These are phyloP conservation scores for Astrephomene gubernaculifera DNA, from an alignment of 139 green algal genomes.

Conservation along the genomic window DNA sequence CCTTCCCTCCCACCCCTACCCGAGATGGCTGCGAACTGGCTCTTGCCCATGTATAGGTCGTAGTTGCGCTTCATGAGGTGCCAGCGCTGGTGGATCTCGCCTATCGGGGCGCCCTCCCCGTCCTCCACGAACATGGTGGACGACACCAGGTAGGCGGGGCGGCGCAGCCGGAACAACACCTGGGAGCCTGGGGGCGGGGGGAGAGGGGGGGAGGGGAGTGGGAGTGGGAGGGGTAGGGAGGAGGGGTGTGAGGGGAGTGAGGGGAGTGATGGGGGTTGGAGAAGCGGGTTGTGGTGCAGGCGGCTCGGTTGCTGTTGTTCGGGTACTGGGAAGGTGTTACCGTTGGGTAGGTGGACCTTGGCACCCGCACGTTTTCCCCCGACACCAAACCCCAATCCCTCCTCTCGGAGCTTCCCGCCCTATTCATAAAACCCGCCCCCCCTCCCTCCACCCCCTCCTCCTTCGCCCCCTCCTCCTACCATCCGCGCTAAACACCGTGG, in stretches of 20 bases:
- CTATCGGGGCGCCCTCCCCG: slow-evolving; percentile 45
- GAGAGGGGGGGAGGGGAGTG: background rate
- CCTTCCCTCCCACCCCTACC: background rate
- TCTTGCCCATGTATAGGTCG: slow-evolving; percentile 82
- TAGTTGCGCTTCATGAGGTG: slow-evolving; percentile 83
- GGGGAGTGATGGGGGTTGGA: background rate
- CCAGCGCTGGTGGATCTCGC: slow-evolving; percentile 88
- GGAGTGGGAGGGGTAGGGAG: background rate
- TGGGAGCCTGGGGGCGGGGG: slow-evolving; percentile 44
- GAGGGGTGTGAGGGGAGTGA: background rate
- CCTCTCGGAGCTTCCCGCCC: background rate
- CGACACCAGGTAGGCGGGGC: slow-evolving; percentile 87
- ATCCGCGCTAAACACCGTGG: slow-evolving; percentile 82
- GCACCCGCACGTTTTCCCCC: background rate
- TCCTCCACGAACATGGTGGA: slow-evolving; percentile 71
- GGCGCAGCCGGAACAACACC: slow-evolving; percentile 81
- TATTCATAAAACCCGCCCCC: too few relatives aligned
- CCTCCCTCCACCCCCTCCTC: background rate
- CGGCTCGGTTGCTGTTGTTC: too few relatives aligned
- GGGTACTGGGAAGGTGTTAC: background rate
- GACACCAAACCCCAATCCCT: background rate
- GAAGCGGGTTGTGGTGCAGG: too few relatives aligned
- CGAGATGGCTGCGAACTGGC: slow-evolving; percentile 54
- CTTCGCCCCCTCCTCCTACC: background rate
- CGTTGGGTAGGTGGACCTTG: background rate